Percentiles rank a stretch among this genome's conserved stretches.
Evolutionary conservation across 2,329 filamentous ascomycete species (phyloP).

Genomic region (Curvularia eragrostidis): DNA sequence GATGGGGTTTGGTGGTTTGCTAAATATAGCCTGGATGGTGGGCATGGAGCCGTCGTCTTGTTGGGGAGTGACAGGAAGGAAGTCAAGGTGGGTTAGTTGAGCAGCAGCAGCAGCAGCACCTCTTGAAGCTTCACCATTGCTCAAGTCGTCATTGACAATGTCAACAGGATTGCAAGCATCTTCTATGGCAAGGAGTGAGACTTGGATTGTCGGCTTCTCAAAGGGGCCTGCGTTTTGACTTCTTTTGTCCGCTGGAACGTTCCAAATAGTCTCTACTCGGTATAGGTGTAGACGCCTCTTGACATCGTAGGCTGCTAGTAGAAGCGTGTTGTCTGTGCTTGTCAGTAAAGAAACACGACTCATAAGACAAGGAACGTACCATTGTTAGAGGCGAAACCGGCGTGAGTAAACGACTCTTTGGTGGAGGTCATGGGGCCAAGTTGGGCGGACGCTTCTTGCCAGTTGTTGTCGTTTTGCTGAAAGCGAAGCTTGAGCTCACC

Average conservation of each 20-base stretch:
- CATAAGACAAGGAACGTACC: slow-evolving; percentile 63
- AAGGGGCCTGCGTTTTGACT: slow-evolving; percentile 55
- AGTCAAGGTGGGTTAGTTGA: slow-evolving; percentile 73
- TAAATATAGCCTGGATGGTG: slow-evolving; percentile 76
- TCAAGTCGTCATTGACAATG: slow-evolving; percentile 33
- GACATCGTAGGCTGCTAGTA: slow-evolving; percentile 72
- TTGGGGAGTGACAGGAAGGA: slow-evolving; percentile 72
- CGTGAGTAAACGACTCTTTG: slow-evolving; percentile 53
- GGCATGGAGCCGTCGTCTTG: slow-evolving; percentile 65
- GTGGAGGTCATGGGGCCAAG: slow-evolving; percentile 75
- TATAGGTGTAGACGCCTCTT: slow-evolving; percentile 77
- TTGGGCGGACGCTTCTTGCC: slow-evolving; percentile 75
- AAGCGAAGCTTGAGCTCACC: slow-evolving; percentile 79
- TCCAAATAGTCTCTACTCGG: slow-evolving; percentile 78
- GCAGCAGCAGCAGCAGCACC: slow-evolving; percentile 41
- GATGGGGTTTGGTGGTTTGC: slow-evolving; percentile 57
- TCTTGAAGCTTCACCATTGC: slow-evolving; percentile 31
- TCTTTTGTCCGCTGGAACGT: slow-evolving; percentile 63
- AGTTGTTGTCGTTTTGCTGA: slow-evolving; percentile 73
- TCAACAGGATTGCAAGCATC: slow-evolving; percentile 42
- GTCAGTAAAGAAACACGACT: slow-evolving; percentile 6
- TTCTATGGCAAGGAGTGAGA: slow-evolving; percentile 38
- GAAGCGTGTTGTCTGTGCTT: slow-evolving; percentile 56
- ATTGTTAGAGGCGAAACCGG: slow-evolving; percentile 66
- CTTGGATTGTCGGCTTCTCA: slow-evolving; percentile 43